Conservation (phyloP, 1,284 basidiomycete genomes). For the Microbotryum scabiosae region DNA sequence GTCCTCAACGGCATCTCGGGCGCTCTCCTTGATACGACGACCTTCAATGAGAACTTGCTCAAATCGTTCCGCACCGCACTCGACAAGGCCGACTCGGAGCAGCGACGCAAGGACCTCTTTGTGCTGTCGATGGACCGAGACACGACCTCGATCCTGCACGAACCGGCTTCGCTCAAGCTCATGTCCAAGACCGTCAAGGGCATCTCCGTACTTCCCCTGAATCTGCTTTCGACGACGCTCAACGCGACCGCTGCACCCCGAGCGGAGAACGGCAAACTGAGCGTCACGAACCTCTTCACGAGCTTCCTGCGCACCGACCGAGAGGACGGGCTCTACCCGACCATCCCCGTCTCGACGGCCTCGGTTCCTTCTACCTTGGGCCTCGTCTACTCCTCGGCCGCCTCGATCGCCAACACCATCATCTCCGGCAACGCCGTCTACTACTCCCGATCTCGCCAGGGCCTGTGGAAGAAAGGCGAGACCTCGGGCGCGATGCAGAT, state of each 20-base stretch:
- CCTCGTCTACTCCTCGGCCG: conserved; percentile 90
- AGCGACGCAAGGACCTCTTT: conserved; percentile 47
- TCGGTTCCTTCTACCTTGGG: conserved; percentile 72
- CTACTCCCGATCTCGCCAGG: conserved; percentile 83
- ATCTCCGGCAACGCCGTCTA: conserved; percentile 85
- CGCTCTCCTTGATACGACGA: conserved; percentile 61
- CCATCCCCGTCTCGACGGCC: conserved; percentile 66
- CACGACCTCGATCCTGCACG: conserved; percentile 22
- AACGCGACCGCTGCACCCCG: conserved; percentile 32
- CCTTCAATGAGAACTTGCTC: conserved; percentile 39
- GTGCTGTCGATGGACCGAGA: conserved; percentile 43
- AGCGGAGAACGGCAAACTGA: conserved; percentile 47
- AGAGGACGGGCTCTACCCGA: conserved; percentile 84
- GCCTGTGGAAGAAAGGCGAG: conserved; percentile 94
- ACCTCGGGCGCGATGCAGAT: conserved; percentile 90
- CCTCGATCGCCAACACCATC: conserved; percentile 81
- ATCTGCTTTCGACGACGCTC: conserved; percentile 44
- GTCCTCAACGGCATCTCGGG: conserved; percentile 57
- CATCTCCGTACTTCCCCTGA: conserved; percentile 46
- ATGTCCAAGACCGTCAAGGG: conserved; percentile 22
- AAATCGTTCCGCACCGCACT: conserved; percentile 19
- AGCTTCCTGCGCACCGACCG: conserved; percentile 77
- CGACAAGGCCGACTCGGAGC: conserved; percentile 12
- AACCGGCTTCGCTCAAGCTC: conserved; percentile 44
- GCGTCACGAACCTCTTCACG: conserved; percentile 77